Percentiles rank a stretch among this genome's conserved stretches.
These are phyloP conservation scores for Gnetum montanum DNA, from an alignment of 75 land plant genomes.

Conservation along the genomic window DNA sequence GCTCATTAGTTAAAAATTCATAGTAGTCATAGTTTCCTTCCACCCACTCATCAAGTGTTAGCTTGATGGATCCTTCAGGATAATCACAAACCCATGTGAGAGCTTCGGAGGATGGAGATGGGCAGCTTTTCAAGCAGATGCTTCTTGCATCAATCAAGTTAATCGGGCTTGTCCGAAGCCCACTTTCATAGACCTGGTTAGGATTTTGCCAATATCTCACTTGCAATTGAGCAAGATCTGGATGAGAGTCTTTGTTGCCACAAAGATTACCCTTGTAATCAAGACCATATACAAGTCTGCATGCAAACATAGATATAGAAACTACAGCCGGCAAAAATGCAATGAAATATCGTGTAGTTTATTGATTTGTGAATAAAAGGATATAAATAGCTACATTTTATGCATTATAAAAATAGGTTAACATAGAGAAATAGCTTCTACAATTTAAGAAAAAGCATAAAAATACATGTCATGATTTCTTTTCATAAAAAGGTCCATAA, in stretches of 20 bases:
- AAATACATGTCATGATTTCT: too few species aligned
- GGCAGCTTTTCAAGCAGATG: constrained; percentile 72
- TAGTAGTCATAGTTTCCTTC: constrained; percentile 67
- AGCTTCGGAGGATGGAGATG: constrained; percentile 44
- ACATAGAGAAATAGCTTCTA: too few species aligned
- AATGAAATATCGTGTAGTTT: too few species aligned
- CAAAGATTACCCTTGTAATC: constrained; percentile 85
- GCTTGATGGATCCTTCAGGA: constrained; percentile 60
- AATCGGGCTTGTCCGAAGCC: constrained; percentile 35
- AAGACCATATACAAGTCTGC: constrained; percentile 69
- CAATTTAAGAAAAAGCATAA: too few species aligned
- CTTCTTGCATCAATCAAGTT: constrained; percentile 50
- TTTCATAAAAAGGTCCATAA: too few species aligned
- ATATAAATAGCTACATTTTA: too few species aligned
- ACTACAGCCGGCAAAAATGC: too few species aligned
- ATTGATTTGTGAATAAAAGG: too few species aligned
- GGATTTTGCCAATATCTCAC: constrained; percentile 75
- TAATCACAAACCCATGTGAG: constrained; percentile 88
- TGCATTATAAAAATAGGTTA: too few species aligned
- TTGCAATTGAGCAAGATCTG: constrained; percentile 49
- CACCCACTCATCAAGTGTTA: constrained; percentile 59
- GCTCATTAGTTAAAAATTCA: constrained; percentile 48
- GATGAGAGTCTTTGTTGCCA: constrained; percentile 50
- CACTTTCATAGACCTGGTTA: constrained; percentile 79
- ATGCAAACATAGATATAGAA: too few species aligned